phyloP scores from a whole-genome alignment of 108 stramenopile genomes.

The Fragilariopsis cylindrus region DNA sequence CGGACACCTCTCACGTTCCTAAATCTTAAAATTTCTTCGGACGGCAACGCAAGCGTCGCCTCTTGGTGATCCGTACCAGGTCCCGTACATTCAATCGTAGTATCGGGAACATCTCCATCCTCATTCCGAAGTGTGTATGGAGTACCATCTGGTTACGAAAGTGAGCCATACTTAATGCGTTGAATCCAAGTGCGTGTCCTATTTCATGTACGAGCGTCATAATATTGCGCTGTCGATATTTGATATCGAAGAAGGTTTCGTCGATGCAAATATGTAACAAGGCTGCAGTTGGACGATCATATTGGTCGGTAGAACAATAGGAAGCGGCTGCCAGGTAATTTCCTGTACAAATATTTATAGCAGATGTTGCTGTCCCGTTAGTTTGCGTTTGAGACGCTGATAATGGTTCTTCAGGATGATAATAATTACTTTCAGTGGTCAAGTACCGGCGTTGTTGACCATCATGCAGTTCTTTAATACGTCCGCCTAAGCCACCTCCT shows the following conservation, averaged over 20 bases:
- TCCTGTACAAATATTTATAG: slow-evolving; percentile 37
- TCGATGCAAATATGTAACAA: slow-evolving; percentile 79
- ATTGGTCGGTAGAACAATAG: slow-evolving; percentile 82
- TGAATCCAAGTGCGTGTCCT: slow-evolving; percentile 81
- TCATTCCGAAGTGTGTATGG: slow-evolving; percentile 64
- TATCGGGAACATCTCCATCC: slow-evolving; percentile 45
- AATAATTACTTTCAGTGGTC: not conserved
- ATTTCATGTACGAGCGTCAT: slow-evolving; percentile 81
- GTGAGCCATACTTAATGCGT: slow-evolving; percentile 70
- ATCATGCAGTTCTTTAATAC: not conserved
- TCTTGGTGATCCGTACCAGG: slow-evolving; percentile 26
- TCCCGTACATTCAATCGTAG: slow-evolving; percentile 59
- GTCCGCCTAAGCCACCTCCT: not conserved
- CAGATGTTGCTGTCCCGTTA: slow-evolving; percentile 6
- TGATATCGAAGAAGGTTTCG: slow-evolving; percentile 50
- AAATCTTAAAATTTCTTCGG: slow-evolving; percentile 62
- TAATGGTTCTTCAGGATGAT: not conserved
- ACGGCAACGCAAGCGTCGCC: slow-evolving; percentile 69
- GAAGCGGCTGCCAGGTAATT: slow-evolving; percentile 76
- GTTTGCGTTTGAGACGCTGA: not conserved
- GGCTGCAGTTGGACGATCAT: slow-evolving; percentile 80
- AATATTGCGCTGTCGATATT: slow-evolving; percentile 48
- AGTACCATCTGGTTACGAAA: slow-evolving; percentile 73
- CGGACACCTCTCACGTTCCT: slow-evolving; percentile 69
- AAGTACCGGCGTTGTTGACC: not conserved